Evolutionary conservation across 2,329 filamentous ascomycete species (phyloP).

Genomic region (Alternaria gansuensis): DNA sequence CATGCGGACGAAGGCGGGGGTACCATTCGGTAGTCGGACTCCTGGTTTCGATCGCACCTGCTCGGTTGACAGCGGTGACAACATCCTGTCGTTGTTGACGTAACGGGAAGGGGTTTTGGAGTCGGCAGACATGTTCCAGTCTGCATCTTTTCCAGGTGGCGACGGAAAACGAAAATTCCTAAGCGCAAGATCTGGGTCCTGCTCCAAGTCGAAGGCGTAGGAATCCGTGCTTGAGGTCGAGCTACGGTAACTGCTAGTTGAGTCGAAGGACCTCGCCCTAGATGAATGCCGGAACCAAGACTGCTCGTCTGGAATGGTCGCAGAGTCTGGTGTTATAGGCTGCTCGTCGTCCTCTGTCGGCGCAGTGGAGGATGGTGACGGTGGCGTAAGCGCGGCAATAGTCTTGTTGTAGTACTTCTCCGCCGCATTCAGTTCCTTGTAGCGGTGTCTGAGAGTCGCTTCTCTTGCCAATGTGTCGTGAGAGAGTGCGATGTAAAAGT

Average conservation of each 20-base stretch:
- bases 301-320: conserved; percentile 25
- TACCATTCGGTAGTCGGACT: conserved; percentile 32
- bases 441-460: conserved; percentile 44
- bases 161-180: conserved; percentile 12
- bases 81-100: conserved; percentile 3
- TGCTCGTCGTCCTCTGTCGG: conserved; percentile 29
- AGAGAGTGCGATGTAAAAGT: conserved; percentile 52
- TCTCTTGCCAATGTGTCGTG: conserved; percentile 51
- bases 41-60: conserved; percentile 2
- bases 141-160: conserved; percentile 6
- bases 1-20: conserved; percentile 41
- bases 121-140: neutral
- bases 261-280: conserved; percentile 34
- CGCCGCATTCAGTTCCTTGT: conserved; percentile 44
- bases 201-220: conserved; percentile 23
- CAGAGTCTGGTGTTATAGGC: conserved; percentile 32
- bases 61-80: conserved; percentile 8
- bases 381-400: conserved; percentile 32
- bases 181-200: conserved; percentile 16
- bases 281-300: conserved; percentile 26
- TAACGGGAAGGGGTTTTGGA: conserved; percentile 1
- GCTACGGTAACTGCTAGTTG: conserved; percentile 23
- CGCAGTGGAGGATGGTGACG: conserved; percentile 14
- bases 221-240: conserved; percentile 39
- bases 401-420: conserved; percentile 50